These are phyloP conservation scores for Chiua virens DNA, from an alignment of 768 basidiomycete genomes.

Conservation along the genomic window DNA sequence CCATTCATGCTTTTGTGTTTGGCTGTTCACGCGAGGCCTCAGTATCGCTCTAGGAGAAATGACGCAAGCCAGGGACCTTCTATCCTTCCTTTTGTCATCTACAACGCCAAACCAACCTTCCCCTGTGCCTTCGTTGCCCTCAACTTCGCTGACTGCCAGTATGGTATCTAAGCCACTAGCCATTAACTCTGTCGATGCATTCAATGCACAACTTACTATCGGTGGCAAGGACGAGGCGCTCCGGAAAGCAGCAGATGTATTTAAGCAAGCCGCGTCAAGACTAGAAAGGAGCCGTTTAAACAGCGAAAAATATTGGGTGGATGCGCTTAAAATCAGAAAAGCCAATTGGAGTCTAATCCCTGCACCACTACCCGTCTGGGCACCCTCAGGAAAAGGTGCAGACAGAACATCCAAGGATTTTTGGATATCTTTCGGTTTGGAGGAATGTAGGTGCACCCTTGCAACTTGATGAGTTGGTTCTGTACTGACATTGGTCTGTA, in stretches of 20 bases:
- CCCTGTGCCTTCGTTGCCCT: conserved; percentile 28
- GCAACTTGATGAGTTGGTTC: background rate
- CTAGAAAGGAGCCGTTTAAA: conserved; percentile 62
- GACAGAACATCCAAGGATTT: conserved; percentile 84
- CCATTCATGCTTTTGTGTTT: background rate
- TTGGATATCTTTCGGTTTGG: conserved; percentile 74
- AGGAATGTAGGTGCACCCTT: conserved; percentile 63
- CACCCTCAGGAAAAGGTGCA: conserved; percentile 70
- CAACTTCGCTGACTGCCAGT: conserved; percentile 54
- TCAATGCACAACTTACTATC: conserved; percentile 68
- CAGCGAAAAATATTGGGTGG: conserved; percentile 78
- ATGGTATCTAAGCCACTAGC: conserved; percentile 65
- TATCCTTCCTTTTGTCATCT: conserved; percentile 55
- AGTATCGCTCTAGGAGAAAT: conserved; percentile 81
- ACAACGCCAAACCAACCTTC: conserved; percentile 35
- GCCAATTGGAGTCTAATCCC: conserved; percentile 82
- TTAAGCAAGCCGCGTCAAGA: conserved; percentile 66
- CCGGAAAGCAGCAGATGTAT: conserved; percentile 68
- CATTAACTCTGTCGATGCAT: conserved; percentile 65
- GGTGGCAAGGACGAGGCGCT: conserved; percentile 83
- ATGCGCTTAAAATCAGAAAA: conserved; percentile 73
- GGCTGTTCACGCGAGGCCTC: conserved; percentile 16
- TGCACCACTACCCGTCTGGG: conserved; percentile 71
- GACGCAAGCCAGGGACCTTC: conserved; percentile 70
- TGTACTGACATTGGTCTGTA: conserved; percentile 29